A percentile compares a stretch with the other conserved stretches of the same genome.
These are phyloP conservation scores for Wickerhamiella siamensis DNA, from an alignment of 805 yeast species.

Conservation along the genomic window DNA sequence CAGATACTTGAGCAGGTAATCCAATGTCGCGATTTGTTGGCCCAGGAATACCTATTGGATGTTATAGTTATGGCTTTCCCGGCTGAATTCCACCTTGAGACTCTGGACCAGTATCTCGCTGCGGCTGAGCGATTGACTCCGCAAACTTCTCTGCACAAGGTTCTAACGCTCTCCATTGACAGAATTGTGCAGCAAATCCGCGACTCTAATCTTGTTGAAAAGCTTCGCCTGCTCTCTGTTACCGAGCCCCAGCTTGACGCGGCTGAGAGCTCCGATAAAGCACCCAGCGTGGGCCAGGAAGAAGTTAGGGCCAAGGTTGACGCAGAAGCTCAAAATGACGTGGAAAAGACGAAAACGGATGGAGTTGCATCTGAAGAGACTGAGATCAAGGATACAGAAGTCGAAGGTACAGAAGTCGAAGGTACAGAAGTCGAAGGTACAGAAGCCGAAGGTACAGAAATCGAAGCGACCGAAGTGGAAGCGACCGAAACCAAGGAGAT, in stretches of 20 bases:
- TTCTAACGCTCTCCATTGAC: conserved; percentile 57
- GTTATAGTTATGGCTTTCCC: conserved; percentile 92
- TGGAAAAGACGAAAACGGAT: conserved; percentile 8
- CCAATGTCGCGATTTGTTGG: conserved; percentile 81
- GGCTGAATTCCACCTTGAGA: conserved; percentile 70
- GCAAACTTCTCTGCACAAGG: conserved; percentile 48
- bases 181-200: conserved; percentile 28
- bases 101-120: conserved; percentile 51
- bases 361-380: conserved; percentile 10
- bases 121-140: conserved; percentile 58
- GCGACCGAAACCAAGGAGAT: conserved; percentile 12
- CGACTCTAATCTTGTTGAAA: conserved; percentile 21
- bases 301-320: conserved; percentile 11
- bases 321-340: conserved; percentile 7
- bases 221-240: background rate
- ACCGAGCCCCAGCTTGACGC: too few relatives aligned
- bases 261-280: conserved; percentile 11
- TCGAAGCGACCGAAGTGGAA: too few relatives aligned
- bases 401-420: conserved; percentile 6
- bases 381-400: conserved; percentile 7
- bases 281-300: conserved; percentile 16
- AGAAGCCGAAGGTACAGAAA: conserved; percentile 7
- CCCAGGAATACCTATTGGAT: conserved; percentile 84
- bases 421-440: conserved; percentile 4
- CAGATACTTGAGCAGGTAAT: conserved; percentile 74